phyloP scores from a whole-genome alignment of 148 eudicot genomes.

The Arbutus unedo region DNA sequence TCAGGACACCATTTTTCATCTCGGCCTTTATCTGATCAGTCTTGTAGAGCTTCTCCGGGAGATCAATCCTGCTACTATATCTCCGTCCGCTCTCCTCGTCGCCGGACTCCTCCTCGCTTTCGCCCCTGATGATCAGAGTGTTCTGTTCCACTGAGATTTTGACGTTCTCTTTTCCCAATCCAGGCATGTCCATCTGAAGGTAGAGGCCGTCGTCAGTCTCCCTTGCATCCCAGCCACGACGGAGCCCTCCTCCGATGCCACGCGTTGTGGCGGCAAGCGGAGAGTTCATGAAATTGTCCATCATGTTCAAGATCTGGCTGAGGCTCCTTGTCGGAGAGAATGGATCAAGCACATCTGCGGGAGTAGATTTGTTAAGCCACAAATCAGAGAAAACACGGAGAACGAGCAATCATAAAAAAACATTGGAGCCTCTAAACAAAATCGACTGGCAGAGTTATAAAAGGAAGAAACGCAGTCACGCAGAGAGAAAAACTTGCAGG shows the following conservation, averaged over 20 bases:
- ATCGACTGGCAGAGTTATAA: too few species aligned
- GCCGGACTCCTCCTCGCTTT: conserved; percentile 24
- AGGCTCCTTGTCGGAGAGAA: conserved; percentile 42
- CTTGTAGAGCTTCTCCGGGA: conserved; percentile 44
- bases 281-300: conserved; percentile 39
- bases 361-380: not conserved
- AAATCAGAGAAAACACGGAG: not conserved
- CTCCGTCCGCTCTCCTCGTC: conserved; percentile 33
- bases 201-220: conserved; percentile 46
- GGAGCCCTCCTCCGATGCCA: conserved; percentile 12
- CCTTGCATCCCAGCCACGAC: conserved; percentile 42
- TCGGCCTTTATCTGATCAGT: conserved; percentile 46
- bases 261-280: conserved; percentile 26
- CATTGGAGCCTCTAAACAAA: not conserved
- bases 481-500: too few species aligned
- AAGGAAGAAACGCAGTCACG: too few species aligned
- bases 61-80: conserved; percentile 48
- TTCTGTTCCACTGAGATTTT: conserved; percentile 50
- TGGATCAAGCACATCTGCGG: conserved; percentile 46
- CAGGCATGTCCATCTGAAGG: conserved; percentile 60
- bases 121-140: conserved; percentile 44
- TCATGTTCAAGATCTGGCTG: conserved; percentile 40
- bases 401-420: not conserved
- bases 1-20: conserved; percentile 67
- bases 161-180: conserved; percentile 52